Evolutionary conservation across 495 filamentous ascomycete genomes (phyloP), one percentile per base, ranked within the genome.

Genomic region (Lophiotrema nucula): DNA sequence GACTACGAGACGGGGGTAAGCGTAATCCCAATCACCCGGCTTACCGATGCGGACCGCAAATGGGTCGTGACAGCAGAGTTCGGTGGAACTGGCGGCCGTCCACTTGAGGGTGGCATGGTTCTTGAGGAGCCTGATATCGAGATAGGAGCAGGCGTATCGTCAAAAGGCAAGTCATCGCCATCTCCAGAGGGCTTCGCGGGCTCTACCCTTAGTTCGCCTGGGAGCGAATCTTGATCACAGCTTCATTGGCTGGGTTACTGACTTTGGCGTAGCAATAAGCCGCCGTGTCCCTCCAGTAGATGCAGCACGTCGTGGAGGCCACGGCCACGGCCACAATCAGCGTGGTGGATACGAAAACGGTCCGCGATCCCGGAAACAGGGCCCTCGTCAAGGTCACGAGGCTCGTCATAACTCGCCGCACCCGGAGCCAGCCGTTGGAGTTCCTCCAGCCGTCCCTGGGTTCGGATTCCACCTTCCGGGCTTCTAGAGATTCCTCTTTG

Each of bases 41-140:
- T 98, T 15, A 98, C 93, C 6, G 95, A 98, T 52, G 95, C 93
- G 18, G 93, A 98, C 74, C 81, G 87, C 27, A 95, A 96, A 71
- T 98, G 95, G 95, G 92, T 97, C 85, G 74, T 96, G 57, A 95
- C 84, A 42, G 93, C 93, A 18, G 89, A 93, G 63, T 96, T 87
- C 61, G 93, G 93, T 58, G 93, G 93, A 33, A 93, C 88, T 56
- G 95, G 93, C 48, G 93, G 92, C 45, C 81, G 81, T 44, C 73
- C 82, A 0, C 88, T 98, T 54, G 88, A 89, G 65, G 75, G 77
- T 22, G 92, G 92, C 18, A 83, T 97, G 72, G 85, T 91, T 13
- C 88, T 97, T 19, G 93, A 98, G 67, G 93, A 98, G 72, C 93
- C 93, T 6, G 93, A 98, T 69, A 98, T 98, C 63, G 93, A 98